Base-by-base conservation (phyloP, 2,329 filamentous ascomycete genomes). In the Madurella mycetomatis region DNA sequence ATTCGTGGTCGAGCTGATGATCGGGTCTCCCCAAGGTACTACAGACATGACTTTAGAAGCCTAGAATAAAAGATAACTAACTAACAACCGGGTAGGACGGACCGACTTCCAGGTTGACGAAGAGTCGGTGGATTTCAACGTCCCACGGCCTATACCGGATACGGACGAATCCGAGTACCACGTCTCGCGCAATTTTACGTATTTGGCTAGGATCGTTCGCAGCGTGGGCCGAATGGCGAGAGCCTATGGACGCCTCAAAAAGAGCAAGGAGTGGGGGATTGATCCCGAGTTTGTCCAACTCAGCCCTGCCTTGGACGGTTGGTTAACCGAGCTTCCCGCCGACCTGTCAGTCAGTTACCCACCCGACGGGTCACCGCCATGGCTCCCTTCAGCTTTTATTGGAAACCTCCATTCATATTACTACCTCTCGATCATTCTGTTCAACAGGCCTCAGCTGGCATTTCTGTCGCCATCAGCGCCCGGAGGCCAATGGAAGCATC, bases 371-470 rank as follows among this genome's bases (percentile, higher is more conserved):
- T 88, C 87, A 3, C 80, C 89, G 2, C 92, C 92, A 0, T 94
- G 88, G 86, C 77, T 96, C 16, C 82, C 89, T 2, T 92, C 89
- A 8, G 88, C 95, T 62, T 96, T 92, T 65, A 79, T 95, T 46
- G 92, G 90, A 37, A 95, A 96, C 66, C 77, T 96, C 70, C 89
- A 96, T 67, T 87, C 86, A 2, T 95, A 97, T 70, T 92, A 94
- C 69, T 86, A 95, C 62, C 77, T 97, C 16, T 86, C 84, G 13
- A 80, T 92, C 47, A 90, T 97, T 51, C 84, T 97, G 70, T 85
- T 95, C 55, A 87, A 95, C 68, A 83, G 92, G 41, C 92, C 92
- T 17, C 91, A 96, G 65, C 73, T 97, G 40, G 85, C 85, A 12
- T 86, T 89, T 53, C 83, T 92, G 52, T 87, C 92, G 54, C 87